Evolutionary conservation across 805 yeast genomes (phyloP).

Genomic region (Lipomyces lipofer): DNA sequence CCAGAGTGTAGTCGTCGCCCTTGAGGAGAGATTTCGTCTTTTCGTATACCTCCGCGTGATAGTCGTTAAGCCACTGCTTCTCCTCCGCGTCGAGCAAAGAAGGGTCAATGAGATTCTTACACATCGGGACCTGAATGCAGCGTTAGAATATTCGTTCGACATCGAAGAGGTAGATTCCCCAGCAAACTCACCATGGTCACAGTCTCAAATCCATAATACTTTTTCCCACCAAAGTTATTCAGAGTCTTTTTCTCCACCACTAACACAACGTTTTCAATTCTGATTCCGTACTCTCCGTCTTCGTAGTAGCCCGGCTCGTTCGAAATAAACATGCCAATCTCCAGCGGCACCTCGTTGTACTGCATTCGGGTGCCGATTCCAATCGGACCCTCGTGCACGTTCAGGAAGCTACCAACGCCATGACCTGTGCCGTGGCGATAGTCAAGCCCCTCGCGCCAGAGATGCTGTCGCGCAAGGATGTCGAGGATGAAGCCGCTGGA

Average conservation of each 20-base stretch:
- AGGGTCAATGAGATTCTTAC: constrained; percentile 68
- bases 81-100: constrained; percentile 61
- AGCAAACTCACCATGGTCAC: constrained; percentile 53
- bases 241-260: constrained; percentile 47
- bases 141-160: too few relatives aligned
- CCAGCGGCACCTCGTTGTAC: constrained; percentile 51
- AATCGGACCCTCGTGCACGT: constrained; percentile 93
- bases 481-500: constrained; percentile 78
- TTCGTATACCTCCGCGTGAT: constrained; percentile 60
- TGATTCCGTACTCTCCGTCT: constrained; percentile 85
- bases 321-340: constrained; percentile 72
- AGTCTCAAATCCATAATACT: constrained; percentile 73
- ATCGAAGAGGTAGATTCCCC: too few relatives aligned
- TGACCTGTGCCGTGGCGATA: constrained; percentile 97
- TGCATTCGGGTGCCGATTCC: constrained; percentile 62
- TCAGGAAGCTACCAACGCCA: constrained; percentile 89
- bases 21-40: constrained; percentile 53
- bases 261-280: constrained; percentile 82
- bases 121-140: constrained; percentile 59
- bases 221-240: constrained; percentile 54
- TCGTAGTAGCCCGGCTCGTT: constrained; percentile 95
- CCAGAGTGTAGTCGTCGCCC: constrained; percentile 58
- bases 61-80: constrained; percentile 64
- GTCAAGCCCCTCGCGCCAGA: constrained; percentile 81
- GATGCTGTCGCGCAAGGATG: constrained; percentile 73